A percentile compares a stretch with the other conserved stretches of the same genome.
Evolutionary conservation across 2,329 filamentous ascomycete species (phyloP).

Genomic region (Stromatinia cepivora): DNA sequence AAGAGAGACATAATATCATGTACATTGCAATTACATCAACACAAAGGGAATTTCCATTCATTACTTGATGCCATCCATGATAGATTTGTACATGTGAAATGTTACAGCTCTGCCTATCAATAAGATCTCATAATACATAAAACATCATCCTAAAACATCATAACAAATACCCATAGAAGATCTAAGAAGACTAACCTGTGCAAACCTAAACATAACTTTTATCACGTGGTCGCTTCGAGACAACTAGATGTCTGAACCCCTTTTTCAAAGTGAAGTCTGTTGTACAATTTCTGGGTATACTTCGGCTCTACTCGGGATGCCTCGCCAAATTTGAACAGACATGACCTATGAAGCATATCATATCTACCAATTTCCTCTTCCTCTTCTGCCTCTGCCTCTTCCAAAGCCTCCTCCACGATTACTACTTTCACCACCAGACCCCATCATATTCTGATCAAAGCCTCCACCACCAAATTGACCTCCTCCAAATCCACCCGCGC

Average conservation of each 20-base stretch:
- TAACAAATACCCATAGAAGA: not conserved
- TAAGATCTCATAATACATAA: not conserved
- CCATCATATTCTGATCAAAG: conserved; percentile 38
- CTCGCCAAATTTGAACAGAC: not conserved
- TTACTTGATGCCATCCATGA: not conserved
- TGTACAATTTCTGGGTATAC: conserved; percentile 11
- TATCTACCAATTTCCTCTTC: conserved; percentile 35
- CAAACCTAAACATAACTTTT: not conserved
- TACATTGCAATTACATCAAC: not conserved
- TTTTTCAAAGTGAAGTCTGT: conserved; percentile 12
- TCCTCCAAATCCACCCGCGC: conserved; percentile 45
- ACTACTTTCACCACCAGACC: conserved; percentile 31
- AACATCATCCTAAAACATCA: not conserved
- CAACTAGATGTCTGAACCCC: not conserved
- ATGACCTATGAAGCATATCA: conserved; percentile 5
- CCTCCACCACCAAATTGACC: conserved; percentile 41
- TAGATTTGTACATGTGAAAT: not conserved
- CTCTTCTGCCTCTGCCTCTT: conserved; percentile 37
- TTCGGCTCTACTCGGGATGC: conserved; percentile 6
- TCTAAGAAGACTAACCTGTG: not conserved
- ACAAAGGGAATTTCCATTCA: not conserved
- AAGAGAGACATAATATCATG: not conserved
- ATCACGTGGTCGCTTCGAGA: conserved; percentile 20
- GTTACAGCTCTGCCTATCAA: not conserved
- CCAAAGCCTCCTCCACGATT: conserved; percentile 41